Base-by-base conservation (phyloP, 2,329 filamentous ascomycete genomes). In the Drechmeria coniospora region DNA sequence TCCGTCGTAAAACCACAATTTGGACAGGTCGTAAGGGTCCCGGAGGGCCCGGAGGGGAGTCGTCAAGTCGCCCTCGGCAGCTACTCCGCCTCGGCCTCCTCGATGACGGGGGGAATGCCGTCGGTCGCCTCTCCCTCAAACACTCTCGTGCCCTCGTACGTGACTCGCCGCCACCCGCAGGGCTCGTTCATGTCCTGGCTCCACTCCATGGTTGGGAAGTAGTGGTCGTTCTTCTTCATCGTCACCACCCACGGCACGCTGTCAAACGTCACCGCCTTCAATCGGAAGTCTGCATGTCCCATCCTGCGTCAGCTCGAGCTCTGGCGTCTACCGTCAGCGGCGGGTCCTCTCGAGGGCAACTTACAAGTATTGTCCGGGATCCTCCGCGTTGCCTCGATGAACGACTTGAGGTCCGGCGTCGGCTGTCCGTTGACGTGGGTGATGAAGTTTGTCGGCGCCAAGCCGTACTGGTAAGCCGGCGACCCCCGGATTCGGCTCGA, bases 171-270 rank as follows among this genome's bases (percentile, higher is more conserved):
- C 74, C 74, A 79, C 27, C 72, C 72, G 36, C 65, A 72, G 2
- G 61, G 52, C 36, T 72, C 68, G 6, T 53, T 53, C 10, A 54
- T 46, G 37, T 78, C 73, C 50, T 76, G 77, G 51, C 73, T 67
- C 64, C 72, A 76, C 44, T 79, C 74, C 51, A 72, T 68, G 1
- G 72, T 78, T 1, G 74, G 74, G 53, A 79, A 79, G 51, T 98
- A 98, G 54, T 98, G 90, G 49, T 98, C 87, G 43, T 94, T 94
- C 69, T 95, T 95, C 74, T 98, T 98, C 81, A 98, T 93, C 7
- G 90, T 98, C 21, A 92, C 82, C n/a, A 98, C 84, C 84, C 90
- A 98, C 4, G 87, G 87, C 8, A 98, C 84, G 45, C 92, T 92
- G 52, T 98, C 90, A 46, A 98, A 98, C 0, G 90, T 95, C 51